A percentile compares a stretch with the other conserved stretches of the same genome.
Conservation (phyloP, 2,329 filamentous ascomycete genomes). For the Fusarium euwallaceae region DNA sequence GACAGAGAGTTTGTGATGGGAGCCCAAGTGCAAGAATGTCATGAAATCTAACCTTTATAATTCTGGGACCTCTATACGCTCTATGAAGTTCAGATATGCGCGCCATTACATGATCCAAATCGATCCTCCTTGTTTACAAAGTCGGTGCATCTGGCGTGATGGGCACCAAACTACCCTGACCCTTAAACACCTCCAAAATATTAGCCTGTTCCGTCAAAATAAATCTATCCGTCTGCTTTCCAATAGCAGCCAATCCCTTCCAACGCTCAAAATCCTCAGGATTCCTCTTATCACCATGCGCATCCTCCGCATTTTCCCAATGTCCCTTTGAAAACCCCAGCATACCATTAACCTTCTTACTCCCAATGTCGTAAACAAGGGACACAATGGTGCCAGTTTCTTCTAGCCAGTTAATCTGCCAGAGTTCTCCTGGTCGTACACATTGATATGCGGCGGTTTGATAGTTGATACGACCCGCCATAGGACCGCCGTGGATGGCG, state of each 20-base stretch:
- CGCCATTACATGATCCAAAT: background rate
- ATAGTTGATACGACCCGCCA: conserved; percentile 67
- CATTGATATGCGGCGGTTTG: conserved; percentile 69
- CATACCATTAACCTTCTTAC: conserved; percentile 63
- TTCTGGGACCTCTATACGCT: background rate
- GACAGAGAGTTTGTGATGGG: no score
- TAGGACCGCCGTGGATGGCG: conserved; percentile 70
- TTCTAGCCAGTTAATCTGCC: conserved; percentile 73
- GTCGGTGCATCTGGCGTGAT: conserved; percentile 52
- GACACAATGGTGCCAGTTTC: conserved; percentile 70
- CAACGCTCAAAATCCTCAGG: conserved; percentile 64
- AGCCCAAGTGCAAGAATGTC: no score
- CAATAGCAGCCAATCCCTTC: conserved; percentile 62
- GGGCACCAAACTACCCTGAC: conserved; percentile 60
- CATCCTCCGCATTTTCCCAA: conserved; percentile 64
- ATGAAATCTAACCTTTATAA: background rate
- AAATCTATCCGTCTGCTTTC: conserved; percentile 62
- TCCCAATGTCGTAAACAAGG: conserved; percentile 67
- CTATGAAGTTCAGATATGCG: background rate
- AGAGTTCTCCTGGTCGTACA: conserved; percentile 68
- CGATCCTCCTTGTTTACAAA: background rate
- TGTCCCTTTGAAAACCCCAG: conserved; percentile 68
- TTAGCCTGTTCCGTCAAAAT: conserved; percentile 67
- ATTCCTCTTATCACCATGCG: conserved; percentile 69
- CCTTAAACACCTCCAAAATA: conserved; percentile 63